Evolutionary conservation across 169 alveolate species (phyloP).

Genomic region (Eimeria falciformis): DNA sequence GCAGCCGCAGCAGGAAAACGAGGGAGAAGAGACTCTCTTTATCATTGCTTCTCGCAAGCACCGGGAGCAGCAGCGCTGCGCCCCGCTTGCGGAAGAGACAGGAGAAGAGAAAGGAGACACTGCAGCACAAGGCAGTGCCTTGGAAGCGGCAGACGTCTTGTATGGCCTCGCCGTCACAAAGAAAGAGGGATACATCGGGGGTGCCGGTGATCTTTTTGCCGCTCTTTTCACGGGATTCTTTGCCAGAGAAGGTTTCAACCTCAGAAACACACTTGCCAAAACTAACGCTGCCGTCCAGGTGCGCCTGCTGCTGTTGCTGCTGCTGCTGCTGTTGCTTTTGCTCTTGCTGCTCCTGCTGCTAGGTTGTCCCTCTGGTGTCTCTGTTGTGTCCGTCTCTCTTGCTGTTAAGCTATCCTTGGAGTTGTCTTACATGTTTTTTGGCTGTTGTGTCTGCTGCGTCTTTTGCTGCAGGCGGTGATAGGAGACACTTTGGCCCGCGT

Average conservation of each 20-base stretch:
- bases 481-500: background rate
- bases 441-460: slow-evolving; percentile 36
- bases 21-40: background rate
- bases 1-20: slow-evolving; percentile 2
- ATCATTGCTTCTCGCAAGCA: background rate
- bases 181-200: background rate
- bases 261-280: background rate
- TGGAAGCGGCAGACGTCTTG: background rate
- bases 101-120: background rate
- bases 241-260: background rate
- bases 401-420: background rate
- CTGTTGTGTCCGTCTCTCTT: background rate
- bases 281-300: slow-evolving; percentile 4
- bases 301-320: background rate
- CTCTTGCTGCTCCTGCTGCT: background rate
- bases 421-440: background rate
- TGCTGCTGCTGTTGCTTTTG: slow-evolving; percentile 8
- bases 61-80: slow-evolving; percentile 34
- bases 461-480: slow-evolving; percentile 21
- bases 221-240: background rate
- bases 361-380: background rate
- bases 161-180: background rate
- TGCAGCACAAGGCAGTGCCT: background rate
- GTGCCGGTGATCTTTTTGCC: slow-evolving; percentile 10
- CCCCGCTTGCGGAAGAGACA: background rate